Evolutionary conservation across 371 early-diverging fungal genomes (phyloP).

Genomic region (Nematocida major): DNA sequence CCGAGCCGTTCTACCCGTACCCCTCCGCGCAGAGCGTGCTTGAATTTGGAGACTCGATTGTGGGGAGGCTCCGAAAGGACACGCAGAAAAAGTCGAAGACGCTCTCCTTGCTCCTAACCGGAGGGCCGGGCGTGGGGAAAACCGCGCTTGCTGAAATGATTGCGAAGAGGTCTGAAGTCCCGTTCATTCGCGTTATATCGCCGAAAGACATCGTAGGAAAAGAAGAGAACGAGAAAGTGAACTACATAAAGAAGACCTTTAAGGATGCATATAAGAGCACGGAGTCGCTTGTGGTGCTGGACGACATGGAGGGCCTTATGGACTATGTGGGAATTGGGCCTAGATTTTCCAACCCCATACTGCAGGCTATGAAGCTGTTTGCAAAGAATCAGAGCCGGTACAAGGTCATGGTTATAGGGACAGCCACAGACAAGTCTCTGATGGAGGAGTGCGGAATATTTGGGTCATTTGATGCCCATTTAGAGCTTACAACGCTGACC

Average conservation of each 20-base stretch:
- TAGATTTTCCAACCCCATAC: constrained; percentile 84
- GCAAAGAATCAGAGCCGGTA: constrained; percentile 61
- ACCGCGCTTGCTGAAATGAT: constrained; percentile 90
- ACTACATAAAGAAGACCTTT: constrained; percentile 73
- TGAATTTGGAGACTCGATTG: constrained; percentile 68
- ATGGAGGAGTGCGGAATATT: constrained; percentile 47
- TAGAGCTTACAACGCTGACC: background rate
- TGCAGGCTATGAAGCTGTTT: constrained; percentile 76
- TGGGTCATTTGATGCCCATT: constrained; percentile 39
- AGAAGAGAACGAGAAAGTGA: constrained; percentile 80
- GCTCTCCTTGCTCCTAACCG: constrained; percentile 70
- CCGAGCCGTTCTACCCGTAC: constrained; percentile 73
- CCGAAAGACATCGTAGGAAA: constrained; percentile 92
- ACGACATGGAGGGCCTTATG: constrained; percentile 83
- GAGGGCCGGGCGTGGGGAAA: constrained; percentile 84
- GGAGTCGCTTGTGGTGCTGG: constrained; percentile 83
- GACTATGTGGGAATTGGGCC: constrained; percentile 96
- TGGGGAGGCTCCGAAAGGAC: constrained; percentile 62
- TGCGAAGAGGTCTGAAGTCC: constrained; percentile 82
- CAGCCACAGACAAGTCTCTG: constrained; percentile 43
- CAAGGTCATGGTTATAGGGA: constrained; percentile 64
- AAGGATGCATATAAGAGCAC: constrained; percentile 92
- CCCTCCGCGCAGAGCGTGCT: constrained; percentile 75
- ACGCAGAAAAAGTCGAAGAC: constrained; percentile 62
- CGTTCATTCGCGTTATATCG: constrained; percentile 92